phyloP scores from a whole-genome alignment of 192 early-diverging fungal genomes.

The Podila verticillata region DNA sequence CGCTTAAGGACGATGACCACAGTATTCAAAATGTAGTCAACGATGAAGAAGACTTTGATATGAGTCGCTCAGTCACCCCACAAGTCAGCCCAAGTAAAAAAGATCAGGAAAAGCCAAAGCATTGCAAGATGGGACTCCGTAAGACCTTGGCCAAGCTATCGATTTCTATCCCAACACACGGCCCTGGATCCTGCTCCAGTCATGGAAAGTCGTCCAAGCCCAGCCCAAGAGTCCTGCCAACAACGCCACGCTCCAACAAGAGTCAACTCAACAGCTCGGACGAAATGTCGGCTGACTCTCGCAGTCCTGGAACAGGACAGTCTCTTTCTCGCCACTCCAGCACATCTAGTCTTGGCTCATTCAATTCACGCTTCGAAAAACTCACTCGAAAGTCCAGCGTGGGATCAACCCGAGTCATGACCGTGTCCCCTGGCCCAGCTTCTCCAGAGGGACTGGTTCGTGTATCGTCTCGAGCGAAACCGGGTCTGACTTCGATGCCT shows the following conservation, averaged over 20 bases:
- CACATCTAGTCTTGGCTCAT: slow-evolving; percentile 29
- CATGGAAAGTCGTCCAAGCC: background rate
- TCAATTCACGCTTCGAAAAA: slow-evolving; percentile 14
- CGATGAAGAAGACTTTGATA: slow-evolving; percentile 24
- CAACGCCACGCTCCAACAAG: slow-evolving; percentile 23
- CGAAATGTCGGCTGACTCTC: slow-evolving; percentile 13
- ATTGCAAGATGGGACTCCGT: slow-evolving; percentile 25
- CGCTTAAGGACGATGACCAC: background rate
- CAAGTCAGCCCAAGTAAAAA: slow-evolving; percentile 1
- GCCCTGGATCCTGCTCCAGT: background rate
- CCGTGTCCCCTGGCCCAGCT: slow-evolving; percentile 21
- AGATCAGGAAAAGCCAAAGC: slow-evolving; percentile 22
- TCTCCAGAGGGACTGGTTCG: slow-evolving; percentile 6
- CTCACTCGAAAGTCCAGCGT: slow-evolving; percentile 23
- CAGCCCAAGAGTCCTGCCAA: slow-evolving; percentile 11
- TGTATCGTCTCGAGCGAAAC: background rate
- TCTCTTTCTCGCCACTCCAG: slow-evolving; percentile 32
- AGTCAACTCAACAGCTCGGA: slow-evolving; percentile 22
- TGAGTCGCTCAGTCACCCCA: slow-evolving; percentile 15
- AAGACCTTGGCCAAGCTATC: slow-evolving; percentile 43
- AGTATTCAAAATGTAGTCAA: background rate
- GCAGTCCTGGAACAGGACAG: slow-evolving; percentile 2
- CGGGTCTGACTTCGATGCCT: background rate
- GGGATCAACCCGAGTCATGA: slow-evolving; percentile 27
- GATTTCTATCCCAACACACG: slow-evolving; percentile 34